Evolutionary conservation across 2,329 filamentous ascomycete genomes (phyloP).

Genomic region (Ophiocordyceps camponoti-floridani): DNA sequence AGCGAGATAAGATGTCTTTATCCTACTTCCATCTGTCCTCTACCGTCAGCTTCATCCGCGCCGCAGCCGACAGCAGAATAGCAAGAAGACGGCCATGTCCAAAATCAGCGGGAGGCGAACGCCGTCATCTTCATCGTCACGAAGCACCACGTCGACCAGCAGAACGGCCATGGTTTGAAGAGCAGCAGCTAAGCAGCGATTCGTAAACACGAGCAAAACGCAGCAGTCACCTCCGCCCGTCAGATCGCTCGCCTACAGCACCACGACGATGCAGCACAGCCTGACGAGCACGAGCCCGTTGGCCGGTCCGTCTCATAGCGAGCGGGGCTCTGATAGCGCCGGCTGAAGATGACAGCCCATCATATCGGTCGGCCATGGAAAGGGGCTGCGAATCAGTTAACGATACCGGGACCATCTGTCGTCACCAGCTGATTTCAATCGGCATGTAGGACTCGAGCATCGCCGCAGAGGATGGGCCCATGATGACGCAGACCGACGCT

Average conservation of each 20-base stretch:
- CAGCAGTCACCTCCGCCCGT: constrained; percentile 71
- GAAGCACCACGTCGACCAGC: constrained; percentile 50
- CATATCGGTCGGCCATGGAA: background rate
- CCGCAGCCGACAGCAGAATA: constrained; percentile 63
- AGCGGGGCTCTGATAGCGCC: constrained; percentile 25
- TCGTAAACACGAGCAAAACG: constrained; percentile 61
- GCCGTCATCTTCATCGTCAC: constrained; percentile 15
- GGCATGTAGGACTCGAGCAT: too few relatives aligned
- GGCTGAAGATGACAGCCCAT: constrained; percentile 22
- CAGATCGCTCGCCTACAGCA: constrained; percentile 50
- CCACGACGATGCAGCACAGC: constrained; percentile 83
- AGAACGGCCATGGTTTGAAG: constrained; percentile 52
- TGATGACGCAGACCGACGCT: too few relatives aligned
- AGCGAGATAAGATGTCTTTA: constrained; percentile 49
- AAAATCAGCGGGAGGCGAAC: constrained; percentile 15
- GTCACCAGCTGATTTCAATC: too few relatives aligned
- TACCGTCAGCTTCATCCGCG: constrained; percentile 45
- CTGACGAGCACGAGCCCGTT: constrained; percentile 68
- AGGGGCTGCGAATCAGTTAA: too few relatives aligned
- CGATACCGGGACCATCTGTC: too few relatives aligned
- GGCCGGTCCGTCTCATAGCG: constrained; percentile 39
- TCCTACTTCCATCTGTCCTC: constrained; percentile 33
- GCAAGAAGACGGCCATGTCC: constrained; percentile 65
- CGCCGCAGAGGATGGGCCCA: too few relatives aligned
- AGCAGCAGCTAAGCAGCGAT: constrained; percentile 56